Base-by-base conservation (phyloP, 2,329 filamentous ascomycete species). In the Thelonectria blattea region DNA sequence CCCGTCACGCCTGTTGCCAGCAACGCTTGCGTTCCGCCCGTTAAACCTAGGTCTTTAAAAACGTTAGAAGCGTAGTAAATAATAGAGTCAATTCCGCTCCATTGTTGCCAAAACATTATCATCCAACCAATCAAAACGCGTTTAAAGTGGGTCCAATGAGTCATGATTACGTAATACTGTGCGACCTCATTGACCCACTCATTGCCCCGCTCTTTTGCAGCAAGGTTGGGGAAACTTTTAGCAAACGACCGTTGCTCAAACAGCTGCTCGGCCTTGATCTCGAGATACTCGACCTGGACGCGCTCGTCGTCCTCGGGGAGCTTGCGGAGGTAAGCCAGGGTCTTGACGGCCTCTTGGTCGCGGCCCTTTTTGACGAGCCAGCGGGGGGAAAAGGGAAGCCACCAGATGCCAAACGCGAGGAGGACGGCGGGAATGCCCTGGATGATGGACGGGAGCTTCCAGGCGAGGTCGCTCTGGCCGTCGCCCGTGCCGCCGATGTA, bases 351-450 rank as follows among this genome's bases (percentile, higher is more conserved):
- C 73, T 93, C 90, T 0, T 83, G 81, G 66, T 93, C 89, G 11
- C 90, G 88, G 58, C 81, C 81, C 69, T 90, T 87, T 73, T 92
- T 88, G 42, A 91, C 80, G 2, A 94, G 82, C 90, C 90, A 93
- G 61, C 91, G 82, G 0, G 91, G 91, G 0, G 86, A 90, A 74
- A 91, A 93, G 0, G 91, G 91, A 87, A 93, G 91, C 76, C 91
- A 92, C 52, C 90, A 74, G 82, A 93, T 92, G 37, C 90, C 90
- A 8, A 84, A 71, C 24, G 88, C 86, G 0, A 94, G 83, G 5
- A 91, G 56, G 3, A 67, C 67, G 4, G 79, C 78, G 0, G 79
- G 74, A 1, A 81, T 72, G 0, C 79, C 74, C 64, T 82, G 80
- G 12, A 82, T 75, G 18, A 78, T 77, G 1, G 80, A 78, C 0